Evolutionary conservation across 2,329 filamentous ascomycete genomes (phyloP).

Genomic region (Paracoccidioides brasiliensis): DNA sequence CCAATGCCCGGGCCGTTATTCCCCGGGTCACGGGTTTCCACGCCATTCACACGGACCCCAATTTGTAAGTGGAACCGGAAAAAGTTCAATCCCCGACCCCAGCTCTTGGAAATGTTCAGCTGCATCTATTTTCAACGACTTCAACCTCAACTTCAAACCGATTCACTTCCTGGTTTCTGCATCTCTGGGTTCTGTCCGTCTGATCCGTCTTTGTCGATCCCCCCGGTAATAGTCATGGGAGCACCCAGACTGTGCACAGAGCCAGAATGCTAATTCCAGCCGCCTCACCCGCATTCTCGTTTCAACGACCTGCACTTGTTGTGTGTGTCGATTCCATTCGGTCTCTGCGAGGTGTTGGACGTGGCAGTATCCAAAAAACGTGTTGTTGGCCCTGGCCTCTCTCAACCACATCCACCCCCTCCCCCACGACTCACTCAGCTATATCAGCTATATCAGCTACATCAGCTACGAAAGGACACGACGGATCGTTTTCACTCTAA

Average conservation of each 20-base stretch:
- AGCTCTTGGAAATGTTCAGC: no score
- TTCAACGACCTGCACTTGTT: background rate
- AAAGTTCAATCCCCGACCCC: no score
- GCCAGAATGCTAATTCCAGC: slow-evolving; percentile 1
- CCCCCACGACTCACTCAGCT: background rate
- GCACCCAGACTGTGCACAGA: background rate
- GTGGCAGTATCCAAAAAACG: slow-evolving; percentile 6
- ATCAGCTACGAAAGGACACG: background rate
- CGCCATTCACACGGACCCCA: no score
- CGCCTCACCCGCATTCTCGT: background rate
- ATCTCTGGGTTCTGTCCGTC: no score
- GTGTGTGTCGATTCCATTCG: slow-evolving; percentile 3
- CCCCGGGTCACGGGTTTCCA: no score
- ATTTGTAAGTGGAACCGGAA: no score
- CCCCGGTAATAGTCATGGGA: background rate
- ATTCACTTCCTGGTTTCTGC: no score
- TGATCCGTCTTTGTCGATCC: background rate
- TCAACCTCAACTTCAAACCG: no score
- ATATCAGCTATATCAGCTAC: background rate
- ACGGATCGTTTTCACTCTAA: no score
- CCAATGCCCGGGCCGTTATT: no score
- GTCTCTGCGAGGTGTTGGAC: slow-evolving; percentile 3
- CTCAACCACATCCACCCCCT: background rate
- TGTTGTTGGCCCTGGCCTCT: slow-evolving; percentile 8
- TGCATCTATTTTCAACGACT: no score